Evolutionary conservation across 176 grass and related monocot species (phyloP).

Genomic region (Guadua angustifolia): DNA sequence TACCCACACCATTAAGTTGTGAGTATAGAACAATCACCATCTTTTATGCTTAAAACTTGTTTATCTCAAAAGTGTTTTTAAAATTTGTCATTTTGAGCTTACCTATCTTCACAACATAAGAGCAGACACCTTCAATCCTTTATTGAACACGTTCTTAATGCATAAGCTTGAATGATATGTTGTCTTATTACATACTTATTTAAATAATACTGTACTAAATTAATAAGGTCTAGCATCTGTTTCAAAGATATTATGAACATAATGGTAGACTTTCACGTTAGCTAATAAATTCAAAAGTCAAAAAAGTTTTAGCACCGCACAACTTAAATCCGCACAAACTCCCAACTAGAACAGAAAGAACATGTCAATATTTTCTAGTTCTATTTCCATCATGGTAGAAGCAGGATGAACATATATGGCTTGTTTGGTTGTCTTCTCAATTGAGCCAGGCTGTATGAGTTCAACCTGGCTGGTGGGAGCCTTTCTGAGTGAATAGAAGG

Average conservation of each 20-base stretch:
- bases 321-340: too few relatives aligned
- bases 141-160: background rate
- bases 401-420: background rate
- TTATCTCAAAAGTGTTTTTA: background rate
- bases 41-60: conserved; percentile 17
- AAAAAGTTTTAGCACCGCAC: too few relatives aligned
- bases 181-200: too few relatives aligned
- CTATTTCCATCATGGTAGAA: too few relatives aligned
- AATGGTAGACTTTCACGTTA: background rate
- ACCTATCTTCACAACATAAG: background rate
- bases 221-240: background rate
- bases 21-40: background rate
- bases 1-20: too few relatives aligned
- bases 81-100: background rate
- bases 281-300: too few relatives aligned
- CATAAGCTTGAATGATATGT: too few relatives aligned
- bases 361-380: background rate
- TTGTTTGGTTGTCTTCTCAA: too few relatives aligned
- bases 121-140: background rate
- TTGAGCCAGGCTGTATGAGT: too few relatives aligned
- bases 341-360: background rate
- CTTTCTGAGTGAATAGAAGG: too few relatives aligned
- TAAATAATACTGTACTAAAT: too few relatives aligned
- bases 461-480: too few relatives aligned
- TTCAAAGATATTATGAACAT: background rate